Evolutionary conservation across 176 grass and related monocot species (phyloP), one percentile per base, ranked within the genome.

Genomic region (maize (Zea mays)): DNA sequence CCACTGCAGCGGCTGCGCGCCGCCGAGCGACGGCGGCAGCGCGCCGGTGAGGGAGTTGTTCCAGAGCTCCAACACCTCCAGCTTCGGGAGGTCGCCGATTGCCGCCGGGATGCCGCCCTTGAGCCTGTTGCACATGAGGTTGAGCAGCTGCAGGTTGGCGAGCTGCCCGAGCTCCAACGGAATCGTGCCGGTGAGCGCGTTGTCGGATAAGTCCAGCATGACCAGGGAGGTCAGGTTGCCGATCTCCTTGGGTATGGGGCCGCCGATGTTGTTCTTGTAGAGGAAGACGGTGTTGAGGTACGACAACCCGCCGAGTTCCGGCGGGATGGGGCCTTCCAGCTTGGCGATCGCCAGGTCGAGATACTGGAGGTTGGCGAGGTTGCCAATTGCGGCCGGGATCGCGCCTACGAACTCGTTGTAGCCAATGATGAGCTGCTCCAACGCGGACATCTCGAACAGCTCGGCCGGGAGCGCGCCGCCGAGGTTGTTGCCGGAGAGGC

Each of bases 71-170:
- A 99, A 21, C 76, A 99, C 74, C 74, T 92, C 87, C 5, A 99
- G 78, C 74, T 72, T 86, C 5, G 96, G 72, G 48, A 99, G 86
- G 48, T 99, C 83, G 35, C 96, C 85, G 13, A 99, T 92, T 42
- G 77, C 71, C 4, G 85, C 65, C 9, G 96, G 96, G 20, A 98
- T 79, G 9, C 74, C 56, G 5, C 96, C 96, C 72, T 92, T 99
- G 8, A 99, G 83, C 85, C 85, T 79, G 87, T 99, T 99, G 75
- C 96, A 98, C 96, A 98, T 98, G 59, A 98, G 90, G 72, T 98
- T 98, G 39, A 98, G 84, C 71, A 98, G 78, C 81, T 94, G 89
- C 20, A 98, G 89, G 62, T 92, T 92, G 1, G 76, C 78, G 62
- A 98, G 78, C 67, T 70, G 68, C 36, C 74, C 75, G 17, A 98